Evolutionary conservation across 371 early-diverging fungal genomes (phyloP).

Genomic region (Mucor piriformis): DNA sequence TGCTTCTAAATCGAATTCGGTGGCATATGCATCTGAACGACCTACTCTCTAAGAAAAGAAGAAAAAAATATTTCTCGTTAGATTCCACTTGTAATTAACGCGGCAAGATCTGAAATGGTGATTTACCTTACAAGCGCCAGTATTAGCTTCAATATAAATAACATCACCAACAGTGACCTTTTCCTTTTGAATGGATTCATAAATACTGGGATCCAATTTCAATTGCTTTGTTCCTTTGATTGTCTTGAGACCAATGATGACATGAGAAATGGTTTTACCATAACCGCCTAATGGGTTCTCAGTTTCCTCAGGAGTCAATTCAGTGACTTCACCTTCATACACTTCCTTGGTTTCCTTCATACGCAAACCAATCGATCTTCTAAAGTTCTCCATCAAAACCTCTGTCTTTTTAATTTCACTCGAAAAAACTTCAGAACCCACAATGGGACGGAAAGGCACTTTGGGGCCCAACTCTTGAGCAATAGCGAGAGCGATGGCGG

Average conservation of each 20-base stretch:
- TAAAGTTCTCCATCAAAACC: constrained; percentile 98
- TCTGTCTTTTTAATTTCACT: constrained; percentile 98
- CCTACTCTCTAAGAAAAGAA: constrained; percentile 95
- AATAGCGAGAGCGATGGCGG: constrained; percentile 91
- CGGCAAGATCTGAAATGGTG: too few relatives aligned
- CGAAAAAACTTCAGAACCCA: constrained; percentile 97
- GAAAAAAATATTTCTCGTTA: neutral
- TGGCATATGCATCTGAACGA: constrained; percentile 92
- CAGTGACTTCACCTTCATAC: constrained; percentile 99
- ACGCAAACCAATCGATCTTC: constrained; percentile 95
- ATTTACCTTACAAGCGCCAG: constrained; percentile 96
- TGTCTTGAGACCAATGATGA: constrained; percentile 96
- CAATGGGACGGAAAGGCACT: constrained; percentile 98
- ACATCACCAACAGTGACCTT: constrained; percentile 97
- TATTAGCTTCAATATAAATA: constrained; percentile 98
- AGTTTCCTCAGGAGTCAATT: constrained; percentile 93
- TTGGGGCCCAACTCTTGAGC: constrained; percentile 96
- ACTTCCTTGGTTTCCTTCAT: constrained; percentile 99
- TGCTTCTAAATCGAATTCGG: constrained; percentile 96
- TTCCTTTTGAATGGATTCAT: constrained; percentile 96
- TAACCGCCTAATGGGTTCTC: constrained; percentile 94
- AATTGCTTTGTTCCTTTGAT: constrained; percentile 98
- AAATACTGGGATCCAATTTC: constrained; percentile 96
- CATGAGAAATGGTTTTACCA: constrained; percentile 94
- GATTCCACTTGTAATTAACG: neutral